These are phyloP conservation scores for Escovopsis sp. DNA, from an alignment of 2,329 filamentous ascomycete genomes.

Conservation along the genomic window DNA sequence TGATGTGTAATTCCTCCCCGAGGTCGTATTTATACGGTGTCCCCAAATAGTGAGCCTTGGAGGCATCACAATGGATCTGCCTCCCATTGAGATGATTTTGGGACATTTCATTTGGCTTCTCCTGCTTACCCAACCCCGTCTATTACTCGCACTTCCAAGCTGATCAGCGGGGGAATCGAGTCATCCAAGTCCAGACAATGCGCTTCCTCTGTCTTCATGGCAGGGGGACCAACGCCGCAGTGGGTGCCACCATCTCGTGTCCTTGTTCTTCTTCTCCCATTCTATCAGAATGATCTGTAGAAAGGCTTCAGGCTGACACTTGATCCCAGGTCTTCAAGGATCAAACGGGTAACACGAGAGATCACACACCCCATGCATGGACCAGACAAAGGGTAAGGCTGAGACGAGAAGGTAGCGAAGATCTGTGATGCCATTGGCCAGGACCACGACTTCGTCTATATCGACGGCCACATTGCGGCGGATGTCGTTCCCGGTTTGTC, in stretches of 20 bases:
- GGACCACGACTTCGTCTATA: slow-evolving; percentile 2
- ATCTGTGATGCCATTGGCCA: not conserved
- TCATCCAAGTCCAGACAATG: not conserved
- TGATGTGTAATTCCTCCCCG: too few relatives aligned
- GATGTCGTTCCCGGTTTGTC: not conserved
- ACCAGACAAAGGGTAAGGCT: not conserved
- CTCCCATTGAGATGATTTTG: too few relatives aligned
- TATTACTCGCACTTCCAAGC: too few relatives aligned
- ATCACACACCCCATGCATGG: not conserved
- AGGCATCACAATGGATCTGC: too few relatives aligned
- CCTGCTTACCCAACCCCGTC: too few relatives aligned
- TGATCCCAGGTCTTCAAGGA: not conserved
- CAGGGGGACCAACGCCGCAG: not conserved
- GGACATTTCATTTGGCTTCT: too few relatives aligned
- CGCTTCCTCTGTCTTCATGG: slow-evolving; percentile 6
- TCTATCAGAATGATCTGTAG: too few relatives aligned
- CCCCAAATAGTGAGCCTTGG: too few relatives aligned
- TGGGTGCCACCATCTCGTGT: not conserved
- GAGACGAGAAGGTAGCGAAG: not conserved
- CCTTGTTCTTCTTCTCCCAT: too few relatives aligned
- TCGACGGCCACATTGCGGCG: not conserved
- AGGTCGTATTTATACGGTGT: too few relatives aligned
- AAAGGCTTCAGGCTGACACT: not conserved
- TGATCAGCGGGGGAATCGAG: too few relatives aligned
- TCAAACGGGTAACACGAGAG: not conserved